Evolutionary conservation across 2,329 filamentous ascomycete species (phyloP), one percentile per base, ranked within the genome.

Genomic region (Monosporascus cannonballus): DNA sequence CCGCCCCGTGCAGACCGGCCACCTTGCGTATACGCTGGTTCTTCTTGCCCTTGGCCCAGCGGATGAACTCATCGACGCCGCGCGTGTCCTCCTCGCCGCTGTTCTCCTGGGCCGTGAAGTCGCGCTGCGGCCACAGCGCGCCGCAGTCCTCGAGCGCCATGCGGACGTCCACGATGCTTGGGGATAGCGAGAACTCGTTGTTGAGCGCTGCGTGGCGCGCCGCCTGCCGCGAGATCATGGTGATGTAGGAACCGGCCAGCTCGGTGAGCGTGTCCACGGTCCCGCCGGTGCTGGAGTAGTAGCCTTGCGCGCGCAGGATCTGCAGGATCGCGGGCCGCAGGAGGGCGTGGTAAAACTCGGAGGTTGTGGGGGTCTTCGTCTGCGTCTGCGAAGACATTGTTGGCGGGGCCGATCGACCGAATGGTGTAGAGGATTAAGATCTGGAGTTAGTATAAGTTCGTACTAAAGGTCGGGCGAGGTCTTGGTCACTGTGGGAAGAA

Each of bases 261-360:
- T 96, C 91, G 15, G 90, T 89, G n/a, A 96, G 70, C 9, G 89
- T 86, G 72, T 97, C 92, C 53, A 96, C 77, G 6, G 95, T 91
- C 3, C 87, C 86, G 2, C 90, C 86, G 51, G 85, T 85, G 49
- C 90, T 89, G 42, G 86, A 80, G 68, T 95, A 89, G 73, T 95
- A 97, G 67, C 93, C 93, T 24, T 90, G 87, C 30, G 92, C 90
- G 65, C 93, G 90, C 49, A 97, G 84, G 64, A 96, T 93, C 71
- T 96, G 91, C 53, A 97, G 83, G 55, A 96, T 83, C 47, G 86
- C 86, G 2, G 93, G 93, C 42, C 91, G 90, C 53, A 97, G 79
- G 58, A 96, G 85, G 55, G 89, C 86, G 71, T 90, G 86, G 73
- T 67, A 58, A 27, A 67, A 58, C 53, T 64, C 62, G 41, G 59